A percentile compares a stretch with the other conserved stretches of the same genome.
These are phyloP conservation scores for Yamadazyma sp. DNA, from an alignment of 1,139 yeast genomes.

Conservation along the genomic window DNA sequence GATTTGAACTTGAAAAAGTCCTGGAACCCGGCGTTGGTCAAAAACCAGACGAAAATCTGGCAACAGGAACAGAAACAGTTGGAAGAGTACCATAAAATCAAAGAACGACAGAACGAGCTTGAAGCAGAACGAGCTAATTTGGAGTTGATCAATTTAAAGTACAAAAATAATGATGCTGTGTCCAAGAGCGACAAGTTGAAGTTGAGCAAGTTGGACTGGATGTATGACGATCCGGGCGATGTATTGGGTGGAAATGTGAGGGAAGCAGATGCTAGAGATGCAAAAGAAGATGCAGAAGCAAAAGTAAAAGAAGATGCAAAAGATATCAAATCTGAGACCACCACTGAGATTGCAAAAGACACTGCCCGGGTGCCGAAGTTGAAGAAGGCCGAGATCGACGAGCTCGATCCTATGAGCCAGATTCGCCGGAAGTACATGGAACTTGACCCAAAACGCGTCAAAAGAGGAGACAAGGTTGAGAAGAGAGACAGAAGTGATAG, in stretches of 20 bases:
- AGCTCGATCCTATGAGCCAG: slow-evolving; percentile 14
- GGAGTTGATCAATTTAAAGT: slow-evolving; percentile 49
- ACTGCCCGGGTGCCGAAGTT: no score
- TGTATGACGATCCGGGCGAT: slow-evolving; percentile 59
- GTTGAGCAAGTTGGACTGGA: slow-evolving; percentile 70
- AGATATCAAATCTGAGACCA: no score
- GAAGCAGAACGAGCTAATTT: slow-evolving; percentile 62
- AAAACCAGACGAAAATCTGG: slow-evolving; percentile 88
- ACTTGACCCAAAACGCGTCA: not conserved
- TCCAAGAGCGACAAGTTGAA: slow-evolving; percentile 43
- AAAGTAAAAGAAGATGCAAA: not conserved
- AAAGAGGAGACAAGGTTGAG: slow-evolving; percentile 12
- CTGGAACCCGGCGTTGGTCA: slow-evolving; percentile 89
- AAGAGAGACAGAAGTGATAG: not conserved
- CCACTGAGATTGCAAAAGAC: no score
- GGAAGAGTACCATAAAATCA: slow-evolving; percentile 65
- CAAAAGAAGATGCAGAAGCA: not conserved
- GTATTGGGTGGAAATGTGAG: not conserved
- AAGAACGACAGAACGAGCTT: slow-evolving; percentile 65
- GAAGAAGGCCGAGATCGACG: slow-evolving; percentile 17
- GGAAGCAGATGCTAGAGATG: not conserved
- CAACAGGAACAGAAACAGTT: slow-evolving; percentile 75
- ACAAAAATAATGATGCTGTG: slow-evolving; percentile 20
- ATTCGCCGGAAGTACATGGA: slow-evolving; percentile 3
- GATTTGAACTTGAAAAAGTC: slow-evolving; percentile 89